phyloP scores from a whole-genome alignment of 768 basidiomycete species.

The Phanerodontia chrysosporium region DNA sequence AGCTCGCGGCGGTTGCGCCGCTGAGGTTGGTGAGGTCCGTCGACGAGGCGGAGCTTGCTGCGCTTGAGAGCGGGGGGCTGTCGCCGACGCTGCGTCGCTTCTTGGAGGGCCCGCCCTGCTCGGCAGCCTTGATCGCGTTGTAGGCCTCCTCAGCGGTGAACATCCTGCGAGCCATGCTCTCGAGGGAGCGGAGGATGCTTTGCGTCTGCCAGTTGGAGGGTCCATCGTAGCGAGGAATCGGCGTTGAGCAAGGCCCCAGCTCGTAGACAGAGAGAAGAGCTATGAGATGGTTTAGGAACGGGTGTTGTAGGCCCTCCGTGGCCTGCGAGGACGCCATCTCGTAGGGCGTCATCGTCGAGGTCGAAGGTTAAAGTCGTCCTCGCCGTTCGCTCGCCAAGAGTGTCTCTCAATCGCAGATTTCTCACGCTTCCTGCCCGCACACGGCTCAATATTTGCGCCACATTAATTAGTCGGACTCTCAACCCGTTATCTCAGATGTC shows the following conservation, averaged over 20 bases:
- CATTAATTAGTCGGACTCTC: neutral
- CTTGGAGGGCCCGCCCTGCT: conserved; percentile 38
- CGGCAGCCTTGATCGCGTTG: conserved; percentile 36
- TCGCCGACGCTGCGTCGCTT: conserved; percentile 37
- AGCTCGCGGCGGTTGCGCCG: conserved; percentile 12
- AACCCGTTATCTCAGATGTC: neutral
- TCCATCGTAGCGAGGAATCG: conserved; percentile 52
- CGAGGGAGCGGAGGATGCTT: conserved; percentile 48
- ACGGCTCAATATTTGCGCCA: neutral
- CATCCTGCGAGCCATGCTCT: conserved; percentile 49
- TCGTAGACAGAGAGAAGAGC: conserved; percentile 58
- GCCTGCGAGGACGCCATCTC: conserved; percentile 22
- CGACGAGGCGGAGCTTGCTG: conserved; percentile 16
- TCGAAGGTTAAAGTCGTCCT: neutral
- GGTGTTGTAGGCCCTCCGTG: conserved; percentile 24
- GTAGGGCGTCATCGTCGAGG: conserved; percentile 22
- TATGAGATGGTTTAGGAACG: conserved; percentile 52
- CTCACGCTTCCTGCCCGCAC: neutral
- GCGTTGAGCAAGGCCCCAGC: conserved; percentile 44
- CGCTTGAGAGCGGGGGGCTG: conserved; percentile 21
- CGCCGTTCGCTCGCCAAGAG: neutral
- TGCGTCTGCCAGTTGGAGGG: conserved; percentile 57
- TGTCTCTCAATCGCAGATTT: neutral
- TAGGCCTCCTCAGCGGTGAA: conserved; percentile 49
- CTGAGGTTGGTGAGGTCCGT: conserved; percentile 15